Conservation (phyloP, 2,329 filamentous ascomycete genomes). For the Meredithiella fracta region DNA sequence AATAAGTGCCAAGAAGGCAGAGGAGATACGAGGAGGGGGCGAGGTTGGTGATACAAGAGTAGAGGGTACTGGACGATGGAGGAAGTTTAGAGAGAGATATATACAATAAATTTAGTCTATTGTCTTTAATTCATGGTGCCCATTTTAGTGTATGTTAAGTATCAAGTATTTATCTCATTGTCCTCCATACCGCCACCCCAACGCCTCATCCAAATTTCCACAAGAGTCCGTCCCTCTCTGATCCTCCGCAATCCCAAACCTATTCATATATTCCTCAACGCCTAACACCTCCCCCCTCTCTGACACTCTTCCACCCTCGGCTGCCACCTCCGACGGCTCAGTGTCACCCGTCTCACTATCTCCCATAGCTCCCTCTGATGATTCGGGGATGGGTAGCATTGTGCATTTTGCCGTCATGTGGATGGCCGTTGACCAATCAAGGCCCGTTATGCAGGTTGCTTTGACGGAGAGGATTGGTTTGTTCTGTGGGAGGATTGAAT, state of each 20-base stretch:
- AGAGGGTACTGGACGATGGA: too few relatives aligned
- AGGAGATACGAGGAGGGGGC: too few relatives aligned
- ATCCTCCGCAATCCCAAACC: not conserved
- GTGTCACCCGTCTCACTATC: not conserved
- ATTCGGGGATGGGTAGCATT: slow-evolving; percentile 52
- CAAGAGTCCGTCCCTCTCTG: not conserved
- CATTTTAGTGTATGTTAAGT: too few relatives aligned
- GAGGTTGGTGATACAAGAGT: too few relatives aligned
- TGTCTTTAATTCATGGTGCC: too few relatives aligned
- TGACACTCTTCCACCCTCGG: not conserved
- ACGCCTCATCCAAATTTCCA: not conserved
- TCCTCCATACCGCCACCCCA: not conserved
- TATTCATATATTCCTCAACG: not conserved
- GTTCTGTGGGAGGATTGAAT: too few relatives aligned
- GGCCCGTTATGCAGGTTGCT: slow-evolving; percentile 46
- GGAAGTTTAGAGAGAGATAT: too few relatives aligned
- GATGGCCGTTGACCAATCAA: slow-evolving; percentile 43
- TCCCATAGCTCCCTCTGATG: slow-evolving; percentile 29
- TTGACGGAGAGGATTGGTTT: slow-evolving; percentile 49
- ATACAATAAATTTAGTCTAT: too few relatives aligned
- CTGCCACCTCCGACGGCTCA: not conserved
- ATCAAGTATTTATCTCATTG: not conserved
- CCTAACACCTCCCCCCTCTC: not conserved
- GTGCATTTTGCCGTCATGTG: slow-evolving; percentile 54
- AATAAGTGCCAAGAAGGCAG: not conserved